phyloP scores from a whole-genome alignment of 225 moss, liverwort and hornwort genomes.

The Polytrichum commune region DNA sequence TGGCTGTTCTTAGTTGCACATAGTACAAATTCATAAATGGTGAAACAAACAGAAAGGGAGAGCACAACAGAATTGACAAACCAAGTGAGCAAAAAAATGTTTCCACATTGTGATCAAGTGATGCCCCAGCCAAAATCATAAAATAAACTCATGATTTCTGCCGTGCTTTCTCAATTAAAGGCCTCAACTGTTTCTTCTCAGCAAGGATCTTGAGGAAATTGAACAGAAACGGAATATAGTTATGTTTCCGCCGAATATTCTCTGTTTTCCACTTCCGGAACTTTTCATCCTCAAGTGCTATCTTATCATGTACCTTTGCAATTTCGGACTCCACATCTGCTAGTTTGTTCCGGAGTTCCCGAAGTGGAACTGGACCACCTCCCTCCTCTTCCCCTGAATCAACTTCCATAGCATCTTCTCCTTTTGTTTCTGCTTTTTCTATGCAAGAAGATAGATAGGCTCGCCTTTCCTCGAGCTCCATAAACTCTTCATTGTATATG shows the following conservation, averaged over 20 bases:
- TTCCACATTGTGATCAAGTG: no score
- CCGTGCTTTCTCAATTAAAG: slow-evolving; percentile 88
- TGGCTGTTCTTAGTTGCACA: no score
- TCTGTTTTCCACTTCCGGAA: slow-evolving; percentile 91
- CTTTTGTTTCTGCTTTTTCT: slow-evolving; percentile 47
- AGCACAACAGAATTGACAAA: no score
- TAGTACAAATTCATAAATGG: no score
- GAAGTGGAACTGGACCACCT: slow-evolving; percentile 23
- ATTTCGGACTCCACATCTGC: slow-evolving; percentile 61
- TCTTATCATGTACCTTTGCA: slow-evolving; percentile 62
- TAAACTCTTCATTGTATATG: slow-evolving; percentile 66
- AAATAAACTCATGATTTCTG: slow-evolving; percentile 57
- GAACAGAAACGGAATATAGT: slow-evolving; percentile 96
- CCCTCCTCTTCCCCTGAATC: slow-evolving; percentile 54
- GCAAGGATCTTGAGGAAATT: slow-evolving; percentile 94
- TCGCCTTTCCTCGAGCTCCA: slow-evolving; percentile 64
- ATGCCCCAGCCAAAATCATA: no score
- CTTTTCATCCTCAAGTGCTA: slow-evolving; percentile 82
- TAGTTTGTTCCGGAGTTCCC: slow-evolving; percentile 38
- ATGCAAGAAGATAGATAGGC: slow-evolving; percentile 49
- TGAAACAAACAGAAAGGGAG: no score
- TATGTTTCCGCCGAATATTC: slow-evolving; percentile 93
- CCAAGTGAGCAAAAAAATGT: no score
- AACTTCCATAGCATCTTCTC: slow-evolving; percentile 66
- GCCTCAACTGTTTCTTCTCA: slow-evolving; percentile 97